phyloP scores from a whole-genome alignment of 2,329 filamentous ascomycete species.

The Dothidotthia symphoricarpi region DNA sequence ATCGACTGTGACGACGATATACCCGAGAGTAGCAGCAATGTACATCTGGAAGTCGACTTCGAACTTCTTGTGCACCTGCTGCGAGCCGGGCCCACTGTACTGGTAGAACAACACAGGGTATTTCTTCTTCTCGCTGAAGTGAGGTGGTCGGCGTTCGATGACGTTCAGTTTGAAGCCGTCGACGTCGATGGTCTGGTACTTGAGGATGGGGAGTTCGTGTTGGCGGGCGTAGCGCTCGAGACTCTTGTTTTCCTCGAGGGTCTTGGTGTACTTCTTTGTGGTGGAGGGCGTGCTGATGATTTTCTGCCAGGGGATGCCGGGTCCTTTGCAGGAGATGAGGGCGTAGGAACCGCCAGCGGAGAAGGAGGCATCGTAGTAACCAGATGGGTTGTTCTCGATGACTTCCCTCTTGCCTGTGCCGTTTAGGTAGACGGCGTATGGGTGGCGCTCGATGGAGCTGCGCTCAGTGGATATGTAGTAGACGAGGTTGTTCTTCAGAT shows the following conservation, averaged over 20 bases:
- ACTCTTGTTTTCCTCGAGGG: slow-evolving; percentile 73
- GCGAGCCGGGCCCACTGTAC: slow-evolving; percentile 93
- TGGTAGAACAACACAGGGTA: slow-evolving; percentile 95
- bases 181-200: slow-evolving; percentile 82
- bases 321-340: slow-evolving; percentile 80
- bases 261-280: slow-evolving; percentile 61
- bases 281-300: slow-evolving; percentile 80
- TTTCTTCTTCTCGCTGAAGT: slow-evolving; percentile 78
- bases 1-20: slow-evolving; percentile 92
- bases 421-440: slow-evolving; percentile 86
- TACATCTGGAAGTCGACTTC: slow-evolving; percentile 86
- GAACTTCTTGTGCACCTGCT: slow-evolving; percentile 79
- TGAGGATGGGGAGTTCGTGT: slow-evolving; percentile 77
- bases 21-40: slow-evolving; percentile 79
- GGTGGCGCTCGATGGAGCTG: slow-evolving; percentile 82
- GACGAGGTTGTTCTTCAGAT: slow-evolving; percentile 79
- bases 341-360: slow-evolving; percentile 79
- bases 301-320: slow-evolving; percentile 85
- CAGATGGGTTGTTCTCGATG: slow-evolving; percentile 70
- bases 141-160: slow-evolving; percentile 82
- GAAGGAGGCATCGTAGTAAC: slow-evolving; percentile 81
- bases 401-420: slow-evolving; percentile 70
- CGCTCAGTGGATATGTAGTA: slow-evolving; percentile 90
- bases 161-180: slow-evolving; percentile 71
- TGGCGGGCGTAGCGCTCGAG: slow-evolving; percentile 68